Evolutionary conservation across 2,329 filamentous ascomycete species (phyloP).

Genomic region (Sporothrix mexicana): DNA sequence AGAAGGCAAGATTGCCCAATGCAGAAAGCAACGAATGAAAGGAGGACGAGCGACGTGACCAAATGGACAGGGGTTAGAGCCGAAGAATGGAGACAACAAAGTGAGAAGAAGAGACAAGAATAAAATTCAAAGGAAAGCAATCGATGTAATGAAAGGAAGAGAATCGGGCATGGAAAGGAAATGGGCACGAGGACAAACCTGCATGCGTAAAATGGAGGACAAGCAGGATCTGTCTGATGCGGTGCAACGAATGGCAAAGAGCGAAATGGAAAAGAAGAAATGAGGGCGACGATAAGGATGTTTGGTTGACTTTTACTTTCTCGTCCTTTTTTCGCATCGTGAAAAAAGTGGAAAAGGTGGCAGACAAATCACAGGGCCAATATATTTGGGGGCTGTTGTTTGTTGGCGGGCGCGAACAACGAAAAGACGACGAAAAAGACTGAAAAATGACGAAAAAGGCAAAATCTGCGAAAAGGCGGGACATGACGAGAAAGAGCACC

Average conservation of each 20-base stretch:
- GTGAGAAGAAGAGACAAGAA: not conserved
- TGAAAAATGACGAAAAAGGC: not conserved
- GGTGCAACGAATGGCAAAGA: not conserved
- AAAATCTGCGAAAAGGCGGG: not conserved
- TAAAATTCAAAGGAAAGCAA: not conserved
- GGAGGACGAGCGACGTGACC: constrained; percentile 15
- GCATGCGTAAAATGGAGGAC: constrained; percentile 20
- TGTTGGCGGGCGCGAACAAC: constrained; percentile 18
- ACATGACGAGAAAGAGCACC: not conserved
- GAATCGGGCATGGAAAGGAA: not conserved
- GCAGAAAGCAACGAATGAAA: constrained; percentile 9
- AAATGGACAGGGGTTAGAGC: constrained; percentile 6
- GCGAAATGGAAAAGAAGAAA: not conserved
- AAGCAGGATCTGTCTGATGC: constrained; percentile 1
- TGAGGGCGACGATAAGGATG: not conserved
- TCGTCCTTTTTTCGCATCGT: constrained; percentile 15
- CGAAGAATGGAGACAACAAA: not conserved
- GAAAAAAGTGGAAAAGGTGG: not conserved
- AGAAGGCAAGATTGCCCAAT: not conserved
- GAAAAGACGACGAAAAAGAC: not conserved
- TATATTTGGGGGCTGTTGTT: not conserved
- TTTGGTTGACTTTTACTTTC: not conserved
- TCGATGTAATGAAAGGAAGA: constrained; percentile 5
- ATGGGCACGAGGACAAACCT: constrained; percentile 24
- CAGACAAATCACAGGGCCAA: constrained; percentile 6